A percentile compares a stretch with the other conserved stretches of the same genome.
These are phyloP conservation scores for Dillenia suffruticosa DNA, from an alignment of 164 flowering plant species.

Conservation along the genomic window DNA sequence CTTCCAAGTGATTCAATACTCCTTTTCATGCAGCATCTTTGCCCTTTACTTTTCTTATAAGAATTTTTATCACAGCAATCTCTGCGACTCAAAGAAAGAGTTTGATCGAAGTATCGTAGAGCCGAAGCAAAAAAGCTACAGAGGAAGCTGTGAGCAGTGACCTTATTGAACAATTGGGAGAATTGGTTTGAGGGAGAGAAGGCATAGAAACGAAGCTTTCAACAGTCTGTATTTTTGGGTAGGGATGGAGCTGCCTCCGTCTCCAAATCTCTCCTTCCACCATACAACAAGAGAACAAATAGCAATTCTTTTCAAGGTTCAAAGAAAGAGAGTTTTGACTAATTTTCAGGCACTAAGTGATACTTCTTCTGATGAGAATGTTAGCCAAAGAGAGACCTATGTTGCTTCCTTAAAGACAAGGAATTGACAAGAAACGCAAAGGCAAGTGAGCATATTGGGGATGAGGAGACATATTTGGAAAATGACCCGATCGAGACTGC, in stretches of 20 bases:
- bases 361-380: slow-evolving; percentile 30
- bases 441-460: slow-evolving; percentile 4
- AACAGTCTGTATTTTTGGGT: slow-evolving; percentile 72
- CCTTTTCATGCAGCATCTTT: neutral
- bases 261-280: slow-evolving; percentile 47
- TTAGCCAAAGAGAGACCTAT: slow-evolving; percentile 13
- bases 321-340: slow-evolving; percentile 51
- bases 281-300: slow-evolving; percentile 32
- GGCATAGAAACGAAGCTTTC: slow-evolving; percentile 69
- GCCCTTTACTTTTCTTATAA: neutral
- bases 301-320: slow-evolving; percentile 58
- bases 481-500: slow-evolving; percentile 20
- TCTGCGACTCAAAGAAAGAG: slow-evolving; percentile 53
- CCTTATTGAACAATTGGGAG: slow-evolving; percentile 41
- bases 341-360: slow-evolving; percentile 55
- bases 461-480: slow-evolving; percentile 8
- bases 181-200: slow-evolving; percentile 46
- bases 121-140: slow-evolving; percentile 47
- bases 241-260: slow-evolving; percentile 36
- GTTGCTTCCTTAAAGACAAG: slow-evolving; percentile 8
- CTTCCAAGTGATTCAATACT: too few relatives aligned
- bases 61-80: slow-evolving; percentile 40
- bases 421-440: slow-evolving; percentile 19
- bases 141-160: slow-evolving; percentile 43
- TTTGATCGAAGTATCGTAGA: slow-evolving; percentile 53